Base-by-base conservation (phyloP, 805 yeast genomes). In the Metschnikowia chrysomelidarum region DNA sequence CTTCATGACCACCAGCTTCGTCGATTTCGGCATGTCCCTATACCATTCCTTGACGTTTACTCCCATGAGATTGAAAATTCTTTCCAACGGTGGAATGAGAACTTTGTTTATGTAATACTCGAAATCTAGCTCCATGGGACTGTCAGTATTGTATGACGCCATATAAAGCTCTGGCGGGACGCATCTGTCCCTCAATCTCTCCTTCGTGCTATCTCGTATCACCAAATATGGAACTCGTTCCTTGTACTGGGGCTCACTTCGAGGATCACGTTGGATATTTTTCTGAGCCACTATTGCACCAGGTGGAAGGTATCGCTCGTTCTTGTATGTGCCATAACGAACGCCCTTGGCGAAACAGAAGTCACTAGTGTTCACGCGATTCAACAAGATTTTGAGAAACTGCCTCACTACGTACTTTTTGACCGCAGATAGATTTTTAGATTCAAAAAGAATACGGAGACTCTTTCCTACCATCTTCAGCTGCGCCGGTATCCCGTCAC, bases 401-500 rank as follows among this genome's bases (percentile, higher is more conserved):
- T 89, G 86, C 2, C 59, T 62, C 19, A 74, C 64, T 4, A 87
- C 75, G 47, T 78, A 89, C 2, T 49, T 36, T 52, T 87, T 87
- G 8, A 91, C 85, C 21, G 57, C 36, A 0, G 96, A 79, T 8
- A 93, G 52, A 52, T 91, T 87, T 18, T 69, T 60, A 0, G 89
- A 75, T 9, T 81, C 84, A 55, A 93, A 93, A 3, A 93, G 58
- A 0, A 77, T 67, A 22, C 83, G 64, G 4, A 93, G 59, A 0
- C 83, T 60, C 39, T 78, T 75, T 43, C 87, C 94, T 19, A 86
- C 80, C 13, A 93, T 79, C 46, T 81, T 80, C 59, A 80, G 94
- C 46, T 86, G 94, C 0, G 96, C 95, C 0, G 95, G 95, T 17
- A 89, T 83, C 0, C 98, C 98, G 59, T 93, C 98, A 44, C 98